Conservation (phyloP, 768 basidiomycete genomes). For the Saitozyma sp. region DNA sequence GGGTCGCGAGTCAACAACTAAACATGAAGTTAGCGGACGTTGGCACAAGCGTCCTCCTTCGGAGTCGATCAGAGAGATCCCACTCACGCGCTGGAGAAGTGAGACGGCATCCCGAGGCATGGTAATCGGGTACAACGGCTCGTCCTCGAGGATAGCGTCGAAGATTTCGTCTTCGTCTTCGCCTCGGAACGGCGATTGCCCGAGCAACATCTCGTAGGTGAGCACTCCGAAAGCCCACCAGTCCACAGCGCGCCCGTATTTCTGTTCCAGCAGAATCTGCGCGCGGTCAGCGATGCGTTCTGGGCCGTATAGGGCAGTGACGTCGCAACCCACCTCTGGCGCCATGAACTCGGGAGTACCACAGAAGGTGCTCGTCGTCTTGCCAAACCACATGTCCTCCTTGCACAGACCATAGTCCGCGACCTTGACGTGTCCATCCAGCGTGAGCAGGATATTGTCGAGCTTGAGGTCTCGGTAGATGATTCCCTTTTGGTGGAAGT, state of each 20-base stretch:
- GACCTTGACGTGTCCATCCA: conserved; percentile 97
- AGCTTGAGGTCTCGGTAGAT: conserved; percentile 98
- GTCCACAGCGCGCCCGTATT: conserved; percentile 96
- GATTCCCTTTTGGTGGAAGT: conserved; percentile 98
- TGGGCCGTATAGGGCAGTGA: conserved; percentile 1
- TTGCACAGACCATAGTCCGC: conserved; percentile 99
- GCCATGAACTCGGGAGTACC: conserved; percentile 99
- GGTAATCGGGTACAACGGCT: conserved; percentile 96
- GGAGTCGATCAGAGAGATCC: background rate
- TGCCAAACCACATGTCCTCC: conserved; percentile 96
- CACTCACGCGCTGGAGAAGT: conserved; percentile 80
- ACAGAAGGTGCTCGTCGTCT: conserved; percentile 97
- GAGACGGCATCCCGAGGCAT: conserved; percentile 98
- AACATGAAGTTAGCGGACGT: conserved; percentile 1
- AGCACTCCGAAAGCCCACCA: conserved; percentile 99
- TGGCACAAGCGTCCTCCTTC: background rate
- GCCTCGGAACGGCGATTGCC: conserved; percentile 98
- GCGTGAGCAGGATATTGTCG: conserved; percentile 93
- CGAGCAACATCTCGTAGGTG: conserved; percentile 97
- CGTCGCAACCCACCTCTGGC: conserved; percentile 68
- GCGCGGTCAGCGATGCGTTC: conserved; percentile 1
- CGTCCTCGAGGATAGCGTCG: conserved; percentile 97
- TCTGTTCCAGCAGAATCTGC: conserved; percentile 97
- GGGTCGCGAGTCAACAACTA: conserved; percentile 93
- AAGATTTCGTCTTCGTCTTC: conserved; percentile 99